phyloP scores from a whole-genome alignment of 352 stramenopile genomes.

The Globisporangium uncinulatum region DNA sequence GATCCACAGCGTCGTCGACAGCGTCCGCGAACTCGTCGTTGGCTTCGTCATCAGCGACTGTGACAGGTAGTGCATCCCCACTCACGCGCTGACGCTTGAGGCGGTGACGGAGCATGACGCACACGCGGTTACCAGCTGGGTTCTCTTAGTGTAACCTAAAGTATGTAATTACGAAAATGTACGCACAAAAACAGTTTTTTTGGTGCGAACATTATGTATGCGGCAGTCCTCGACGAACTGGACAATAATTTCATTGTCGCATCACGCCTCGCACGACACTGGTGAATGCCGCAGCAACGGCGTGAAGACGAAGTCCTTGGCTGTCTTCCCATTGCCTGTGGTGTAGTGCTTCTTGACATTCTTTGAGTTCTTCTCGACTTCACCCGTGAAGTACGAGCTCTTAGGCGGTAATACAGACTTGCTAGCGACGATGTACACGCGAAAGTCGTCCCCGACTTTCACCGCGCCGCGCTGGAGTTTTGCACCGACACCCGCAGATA shows the following conservation, averaged over 20 bases:
- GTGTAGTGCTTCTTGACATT: conserved; percentile 2
- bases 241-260: conserved; percentile 33
- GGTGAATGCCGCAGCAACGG: conserved; percentile 22
- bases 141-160: too few relatives aligned
- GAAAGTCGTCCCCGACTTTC: too few relatives aligned
- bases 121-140: too few relatives aligned
- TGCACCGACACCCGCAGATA: too few relatives aligned
- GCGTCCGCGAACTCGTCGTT: not conserved
- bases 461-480: too few relatives aligned
- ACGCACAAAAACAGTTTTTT: too few relatives aligned
- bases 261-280: conserved; percentile 41
- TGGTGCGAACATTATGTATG: too few relatives aligned
- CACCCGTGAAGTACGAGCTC: not conserved
- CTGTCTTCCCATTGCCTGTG: not conserved
- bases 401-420: not conserved
- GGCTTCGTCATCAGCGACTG: not conserved
- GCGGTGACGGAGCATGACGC: not conserved
- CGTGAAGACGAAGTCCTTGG: conserved; percentile 3
- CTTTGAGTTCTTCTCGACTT: conserved; percentile 1
- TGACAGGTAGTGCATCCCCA: not conserved
- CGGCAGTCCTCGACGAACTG: conserved; percentile 32
- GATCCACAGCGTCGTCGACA: not conserved
- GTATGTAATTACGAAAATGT: too few relatives aligned
- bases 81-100: not conserved
- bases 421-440: not conserved